Conservation (phyloP, 73 alveolate species). For the Urostyla sp. region DNA sequence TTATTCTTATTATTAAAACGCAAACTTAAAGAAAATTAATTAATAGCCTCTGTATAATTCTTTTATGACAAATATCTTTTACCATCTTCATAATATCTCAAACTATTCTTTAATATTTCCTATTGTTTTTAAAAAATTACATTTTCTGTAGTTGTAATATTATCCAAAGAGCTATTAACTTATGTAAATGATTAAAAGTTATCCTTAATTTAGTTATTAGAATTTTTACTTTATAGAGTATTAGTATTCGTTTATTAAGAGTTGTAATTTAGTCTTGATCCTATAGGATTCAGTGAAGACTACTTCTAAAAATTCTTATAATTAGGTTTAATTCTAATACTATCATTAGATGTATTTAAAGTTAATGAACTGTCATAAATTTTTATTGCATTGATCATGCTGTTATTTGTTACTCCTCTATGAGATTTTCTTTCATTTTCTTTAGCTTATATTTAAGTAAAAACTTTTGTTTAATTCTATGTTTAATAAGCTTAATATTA, state of each 20-base stretch:
- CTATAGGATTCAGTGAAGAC: neutral
- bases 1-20: constrained; percentile 7
- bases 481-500: neutral
- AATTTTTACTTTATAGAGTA: neutral
- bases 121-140: constrained; percentile 19
- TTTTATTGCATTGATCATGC: constrained; percentile 13
- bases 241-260: neutral
- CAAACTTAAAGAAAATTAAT: neutral
- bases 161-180: neutral
- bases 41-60: constrained; percentile 44
- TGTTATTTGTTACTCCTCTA: constrained; percentile 32
- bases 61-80: neutral
- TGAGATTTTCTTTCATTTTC: constrained; percentile 32
- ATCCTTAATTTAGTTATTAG: neutral
- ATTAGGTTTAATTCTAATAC: constrained; percentile 20
- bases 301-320: neutral
- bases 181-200: neutral
- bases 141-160: constrained; percentile 1
- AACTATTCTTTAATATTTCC: constrained; percentile 14
- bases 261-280: neutral
- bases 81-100: constrained; percentile 14
- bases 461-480: neutral
- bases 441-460: neutral
- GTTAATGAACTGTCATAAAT: constrained; percentile 27
- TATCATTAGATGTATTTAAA: neutral